phyloP scores from a whole-genome alignment of 768 basidiomycete genomes.

The Chalciporus chontae region DNA sequence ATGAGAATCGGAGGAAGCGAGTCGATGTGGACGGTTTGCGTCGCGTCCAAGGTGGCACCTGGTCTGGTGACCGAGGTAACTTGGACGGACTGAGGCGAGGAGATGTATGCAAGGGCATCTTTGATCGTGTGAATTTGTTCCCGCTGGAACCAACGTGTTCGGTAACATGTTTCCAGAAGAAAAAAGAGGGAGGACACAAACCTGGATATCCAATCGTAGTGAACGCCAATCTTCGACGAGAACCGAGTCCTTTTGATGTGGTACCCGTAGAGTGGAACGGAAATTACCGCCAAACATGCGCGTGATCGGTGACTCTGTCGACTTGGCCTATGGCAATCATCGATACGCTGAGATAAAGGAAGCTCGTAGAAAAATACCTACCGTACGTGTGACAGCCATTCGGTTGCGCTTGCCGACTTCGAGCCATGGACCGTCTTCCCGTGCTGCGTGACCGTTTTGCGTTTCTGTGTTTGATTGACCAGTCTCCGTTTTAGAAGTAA shows the following conservation, averaged over 20 bases:
- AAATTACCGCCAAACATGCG: constrained; percentile 93
- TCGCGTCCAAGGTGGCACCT: constrained; percentile 65
- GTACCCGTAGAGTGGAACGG: constrained; percentile 76
- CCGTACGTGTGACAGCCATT: constrained; percentile 73
- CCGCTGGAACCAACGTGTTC: constrained; percentile 38
- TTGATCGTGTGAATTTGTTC: constrained; percentile 74
- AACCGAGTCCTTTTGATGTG: constrained; percentile 81
- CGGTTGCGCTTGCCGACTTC: constrained; percentile 92
- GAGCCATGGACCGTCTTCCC: constrained; percentile 76
- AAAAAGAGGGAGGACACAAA: constrained; percentile 22
- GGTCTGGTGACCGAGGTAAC: constrained; percentile 54
- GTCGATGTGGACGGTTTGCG: constrained; percentile 73
- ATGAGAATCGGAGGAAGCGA: constrained; percentile 80
- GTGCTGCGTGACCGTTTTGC: constrained; percentile 14
- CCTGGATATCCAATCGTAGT: constrained; percentile 86
- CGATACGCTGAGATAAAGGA: neutral
- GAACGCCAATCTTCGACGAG: constrained; percentile 91
- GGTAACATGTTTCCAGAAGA: neutral
- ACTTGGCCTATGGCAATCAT: constrained; percentile 53
- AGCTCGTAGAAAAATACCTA: constrained; percentile 36
- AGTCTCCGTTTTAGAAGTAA: constrained; percentile 38
- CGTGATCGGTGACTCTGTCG: constrained; percentile 82
- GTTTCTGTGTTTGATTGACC: constrained; percentile 10
- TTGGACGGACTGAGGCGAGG: constrained; percentile 78
- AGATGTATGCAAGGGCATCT: constrained; percentile 77